Base-by-base conservation (phyloP, 176 grass and related monocot genomes). In the Cenchrus purpureus region DNA sequence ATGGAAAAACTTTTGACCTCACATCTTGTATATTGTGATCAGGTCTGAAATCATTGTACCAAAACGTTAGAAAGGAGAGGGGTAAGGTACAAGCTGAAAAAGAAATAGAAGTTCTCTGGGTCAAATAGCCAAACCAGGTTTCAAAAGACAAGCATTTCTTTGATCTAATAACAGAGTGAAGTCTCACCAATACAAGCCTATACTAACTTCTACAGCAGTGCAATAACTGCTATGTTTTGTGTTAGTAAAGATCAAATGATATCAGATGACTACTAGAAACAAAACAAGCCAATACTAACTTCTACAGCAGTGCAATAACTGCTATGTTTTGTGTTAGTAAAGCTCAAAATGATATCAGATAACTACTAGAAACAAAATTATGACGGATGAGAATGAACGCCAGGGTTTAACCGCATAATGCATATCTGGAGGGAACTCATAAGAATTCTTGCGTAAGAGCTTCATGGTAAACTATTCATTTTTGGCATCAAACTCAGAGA, bases 1-100 rank as follows among this genome's bases (percentile, higher is more conserved):
- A 88, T 12, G 87, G 94, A 82, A 97, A 97, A 71, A 94, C 58
- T 78, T 97, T 97, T 71, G 82, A 58, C 71, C 94, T 94, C 57
- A 97, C 83, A 75, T 93, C 89, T 90, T 94, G 94, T 74, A 94
- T 58, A 86, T 90, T 97, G 87, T 97, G 87, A 81, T 97, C 94
- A 86, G 94, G 79, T 76, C 94, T 97, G 89, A 58, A 92, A 62
- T 74, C 40, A 77, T 44, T 43, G 52, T 25, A 86, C 73, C 32
- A 55, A 64, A 91, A 79, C 32, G 68, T 56, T 49, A 70, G 45
- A n/a, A 81, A 19, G 34, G 64, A 9, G 55, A 76, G 45, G 45
- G 45, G 45, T 46, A 46, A 46, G 6, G 8, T 62, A 79, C 9
- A 74, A 75, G 25, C 34, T 69, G 58, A 75, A 43, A 45, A 78